Evolutionary conservation across 2,329 filamentous ascomycete species (phyloP), one percentile per base, ranked within the genome.

Genomic region (Hypoxylon sp.): DNA sequence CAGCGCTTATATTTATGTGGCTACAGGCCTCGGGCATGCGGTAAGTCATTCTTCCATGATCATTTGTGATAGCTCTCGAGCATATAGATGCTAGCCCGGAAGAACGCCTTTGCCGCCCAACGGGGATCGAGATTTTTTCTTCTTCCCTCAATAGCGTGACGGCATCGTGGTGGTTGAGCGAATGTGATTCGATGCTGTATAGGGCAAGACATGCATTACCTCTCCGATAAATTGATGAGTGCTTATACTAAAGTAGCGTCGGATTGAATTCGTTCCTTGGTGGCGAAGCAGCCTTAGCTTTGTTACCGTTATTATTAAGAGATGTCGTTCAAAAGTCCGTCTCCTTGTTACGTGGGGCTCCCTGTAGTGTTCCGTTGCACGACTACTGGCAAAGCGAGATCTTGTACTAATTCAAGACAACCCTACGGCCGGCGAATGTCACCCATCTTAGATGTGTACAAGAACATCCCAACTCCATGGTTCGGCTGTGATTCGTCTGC

Each of bases 301-400:
- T 5, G 22, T 33, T 13, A 50, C 22, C 5, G 17, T 29, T 42
- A 22, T 39, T 17, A 59, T 39, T 50, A 29, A 26, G 17, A 24
- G 26, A 59, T 13, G 44, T 50, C 55, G 55, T 59, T 31, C 29
- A 22, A 51, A 51, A 29, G 48, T 48, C 19, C 29, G 14, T 37
- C 14, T 14, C 8, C 13, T 50, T 50, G n/a, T 42, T 33, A 33
- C 52, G 58, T 64, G 39, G 51, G 53, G 47, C 42, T 46, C 4
- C 17, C 14, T 69, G 66, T 17, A 17, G 62, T 69, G 62, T 19
- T 24, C 39, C 42, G 62, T 66, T 44, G 33, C 50, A 69, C 58
- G 17, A n/a, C 11, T 14, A 3, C 24, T 46, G 58, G 39, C 35
- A 44, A 52, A 60, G 33, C 58, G 53, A 69, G 59, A 66, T 66